Conservation (phyloP, 2,329 filamentous ascomycete species). For the Fusarium drepaniforme region DNA sequence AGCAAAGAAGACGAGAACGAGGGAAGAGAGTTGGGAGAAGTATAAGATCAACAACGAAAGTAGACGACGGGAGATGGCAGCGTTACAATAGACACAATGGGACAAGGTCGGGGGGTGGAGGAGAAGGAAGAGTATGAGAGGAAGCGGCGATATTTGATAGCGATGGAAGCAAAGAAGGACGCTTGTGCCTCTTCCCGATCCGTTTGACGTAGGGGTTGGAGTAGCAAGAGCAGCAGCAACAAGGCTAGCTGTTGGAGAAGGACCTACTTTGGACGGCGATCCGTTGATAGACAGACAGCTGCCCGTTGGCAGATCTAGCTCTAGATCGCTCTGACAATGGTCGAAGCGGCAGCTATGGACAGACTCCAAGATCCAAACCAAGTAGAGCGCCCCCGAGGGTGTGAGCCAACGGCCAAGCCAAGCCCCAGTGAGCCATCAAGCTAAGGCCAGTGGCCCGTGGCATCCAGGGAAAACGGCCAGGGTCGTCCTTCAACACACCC, state of each 20-base stretch:
- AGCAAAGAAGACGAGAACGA: conserved; percentile 32
- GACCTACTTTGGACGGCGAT: conserved; percentile 35
- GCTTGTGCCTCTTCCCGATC: conserved; percentile 40
- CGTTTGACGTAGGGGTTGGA: conserved; percentile 39
- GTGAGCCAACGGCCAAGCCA: conserved; percentile 33
- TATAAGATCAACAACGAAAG: conserved; percentile 27
- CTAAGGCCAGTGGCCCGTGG: conserved; percentile 28
- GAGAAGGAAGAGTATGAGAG: conserved; percentile 17
- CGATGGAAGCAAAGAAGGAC: conserved; percentile 30
- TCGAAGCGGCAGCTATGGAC: conserved; percentile 30
- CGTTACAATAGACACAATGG: conserved; percentile 46
- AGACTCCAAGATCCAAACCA: conserved; percentile 31
- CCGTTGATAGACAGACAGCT: conserved; percentile 42
- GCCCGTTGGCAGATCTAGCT: conserved; percentile 36
- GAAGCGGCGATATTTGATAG: conserved; percentile 41
- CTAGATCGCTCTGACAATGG: conserved; percentile 32
- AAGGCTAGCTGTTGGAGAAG: conserved; percentile 34
- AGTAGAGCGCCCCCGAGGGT: conserved; percentile 22
- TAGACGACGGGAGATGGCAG: conserved; percentile 31
- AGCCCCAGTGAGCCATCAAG: conserved; percentile 28
- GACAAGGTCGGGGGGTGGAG: conserved; percentile 32
- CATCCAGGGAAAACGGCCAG: conserved; percentile 33
- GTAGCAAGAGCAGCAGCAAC: conserved; percentile 27
- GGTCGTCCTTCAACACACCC: conserved; percentile 31
- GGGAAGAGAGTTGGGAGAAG: conserved; percentile 21